Evolutionary conservation across 176 grass and related monocot genomes (phyloP), one percentile per base, ranked within the genome.

Genomic region (Paspalum vaginatum): DNA sequence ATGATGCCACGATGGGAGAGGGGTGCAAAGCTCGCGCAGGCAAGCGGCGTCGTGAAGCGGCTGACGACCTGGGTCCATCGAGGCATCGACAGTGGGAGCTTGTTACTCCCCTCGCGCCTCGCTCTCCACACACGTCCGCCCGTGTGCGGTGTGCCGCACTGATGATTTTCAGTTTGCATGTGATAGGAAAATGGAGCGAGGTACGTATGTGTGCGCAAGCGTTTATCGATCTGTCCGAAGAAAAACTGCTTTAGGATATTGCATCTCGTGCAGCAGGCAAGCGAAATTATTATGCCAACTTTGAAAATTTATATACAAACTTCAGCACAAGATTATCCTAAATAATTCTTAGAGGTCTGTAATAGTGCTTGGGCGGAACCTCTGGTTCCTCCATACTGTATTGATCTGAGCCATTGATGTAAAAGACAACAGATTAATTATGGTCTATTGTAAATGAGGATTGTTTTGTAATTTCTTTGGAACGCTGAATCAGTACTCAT

Each of bases 51-150:
- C 85, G 82, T 63, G 16, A 49, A 85, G 85, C 64, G 73, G 85
- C 74, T 78, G 68, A 50, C 64, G 82, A 79, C 81, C 72, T 84
- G 81, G 85, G 78, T 82, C 85, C 85, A 91, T 85, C 72, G 77
- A 82, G 59, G 15, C 85, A 91, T 85, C 72, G 77, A 82, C 65
- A 20, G 62, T 40, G 50, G 42, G 65, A 64, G 47, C 55, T 42
- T 60, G 42, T 32, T 55, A 27, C 21, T 40, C 39, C 43, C 9
- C 32, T 8, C 63, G 11, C 66, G 37, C 71, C 6, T 64, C 57
- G 53, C 56, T 8, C 32, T 43, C 25, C 67, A 32, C 53, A 61
- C 74, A 47, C 55, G 40, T 41, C 10, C 74, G 74, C 58, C 49
- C 81, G 46, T 72, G 65, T 53, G 72, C 52, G 40, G 57, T 47